phyloP scores from a whole-genome alignment of 2,329 filamentous ascomycete species.

The Dactylellina leptospora region DNA sequence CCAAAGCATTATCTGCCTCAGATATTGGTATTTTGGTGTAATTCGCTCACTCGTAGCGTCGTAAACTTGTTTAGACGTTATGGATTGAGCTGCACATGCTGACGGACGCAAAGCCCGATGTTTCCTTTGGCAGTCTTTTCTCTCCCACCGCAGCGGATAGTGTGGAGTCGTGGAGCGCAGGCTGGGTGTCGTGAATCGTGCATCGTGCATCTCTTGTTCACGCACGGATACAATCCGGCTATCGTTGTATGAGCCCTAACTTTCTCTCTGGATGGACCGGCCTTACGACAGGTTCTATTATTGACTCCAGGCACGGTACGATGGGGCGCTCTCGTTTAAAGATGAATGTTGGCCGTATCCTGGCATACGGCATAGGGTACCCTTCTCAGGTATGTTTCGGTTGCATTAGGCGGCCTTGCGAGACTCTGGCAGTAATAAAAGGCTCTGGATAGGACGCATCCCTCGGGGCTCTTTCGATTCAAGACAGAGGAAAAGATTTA shows the following conservation, averaged over 20 bases:
- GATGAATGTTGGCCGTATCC: slow-evolving; percentile 37
- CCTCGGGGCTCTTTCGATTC: no score
- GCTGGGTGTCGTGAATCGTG: slow-evolving; percentile 31
- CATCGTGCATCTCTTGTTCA: slow-evolving; percentile 16
- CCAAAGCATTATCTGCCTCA: slow-evolving; percentile 44
- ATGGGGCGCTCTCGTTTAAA: slow-evolving; percentile 36
- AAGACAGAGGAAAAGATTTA: no score
- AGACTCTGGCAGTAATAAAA: slow-evolving; percentile 8
- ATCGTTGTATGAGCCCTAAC: slow-evolving; percentile 50
- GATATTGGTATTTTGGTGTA: slow-evolving; percentile 23
- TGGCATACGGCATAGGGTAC: slow-evolving; percentile 26
- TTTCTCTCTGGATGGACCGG: slow-evolving; percentile 13
- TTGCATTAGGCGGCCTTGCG: slow-evolving; percentile 35
- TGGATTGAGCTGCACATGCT: slow-evolving; percentile 19
- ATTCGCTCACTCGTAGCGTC: slow-evolving; percentile 13
- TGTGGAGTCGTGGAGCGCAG: not conserved
- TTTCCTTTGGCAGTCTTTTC: slow-evolving; percentile 27
- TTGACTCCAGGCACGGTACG: slow-evolving; percentile 27
- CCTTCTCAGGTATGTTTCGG: slow-evolving; percentile 53
- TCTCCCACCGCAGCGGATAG: not conserved
- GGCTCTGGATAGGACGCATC: not conserved
- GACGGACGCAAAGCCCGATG: slow-evolving; percentile 12
- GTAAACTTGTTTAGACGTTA: slow-evolving; percentile 29
- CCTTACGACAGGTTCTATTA: slow-evolving; percentile 37
- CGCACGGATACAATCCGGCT: slow-evolving; percentile 41